Conservation (phyloP, 179 eudicot genomes). For the Patellifolia procumbens region DNA sequence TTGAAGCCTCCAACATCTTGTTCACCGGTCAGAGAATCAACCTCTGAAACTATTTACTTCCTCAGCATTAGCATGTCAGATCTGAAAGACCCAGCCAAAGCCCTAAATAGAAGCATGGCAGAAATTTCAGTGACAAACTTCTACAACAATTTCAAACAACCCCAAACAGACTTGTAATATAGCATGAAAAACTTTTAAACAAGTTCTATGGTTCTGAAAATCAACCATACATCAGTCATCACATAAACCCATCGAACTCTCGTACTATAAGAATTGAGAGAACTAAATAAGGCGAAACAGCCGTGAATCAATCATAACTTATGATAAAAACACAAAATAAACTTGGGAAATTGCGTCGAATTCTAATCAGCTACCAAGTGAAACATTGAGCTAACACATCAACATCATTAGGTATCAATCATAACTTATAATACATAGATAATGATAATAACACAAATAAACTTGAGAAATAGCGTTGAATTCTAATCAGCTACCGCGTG, state of each 20-base stretch:
- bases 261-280: neutral
- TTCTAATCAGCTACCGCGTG: neutral
- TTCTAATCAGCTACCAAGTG: too few species aligned
- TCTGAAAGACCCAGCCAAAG: slow-evolving; percentile 8
- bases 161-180: neutral
- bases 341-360: too few species aligned
- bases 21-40: slow-evolving; percentile 25
- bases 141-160: neutral
- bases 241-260: neutral
- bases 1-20: slow-evolving; percentile 81
- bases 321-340: neutral
- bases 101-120: slow-evolving; percentile 22
- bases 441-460: neutral
- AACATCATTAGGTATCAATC: too few species aligned
- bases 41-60: slow-evolving; percentile 30
- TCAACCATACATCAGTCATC: neutral
- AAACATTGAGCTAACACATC: too few species aligned
- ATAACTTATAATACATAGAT: neutral
- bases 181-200: neutral
- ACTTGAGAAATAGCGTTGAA: neutral
- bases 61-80: slow-evolving; percentile 41
- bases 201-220: neutral
- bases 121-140: slow-evolving; percentile 13
- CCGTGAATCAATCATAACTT: neutral
- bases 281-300: neutral